Percentiles rank a stretch among this genome's conserved stretches.
These are phyloP conservation scores for Trametes punicea DNA, from an alignment of 768 basidiomycete species.

Conservation along the genomic window DNA sequence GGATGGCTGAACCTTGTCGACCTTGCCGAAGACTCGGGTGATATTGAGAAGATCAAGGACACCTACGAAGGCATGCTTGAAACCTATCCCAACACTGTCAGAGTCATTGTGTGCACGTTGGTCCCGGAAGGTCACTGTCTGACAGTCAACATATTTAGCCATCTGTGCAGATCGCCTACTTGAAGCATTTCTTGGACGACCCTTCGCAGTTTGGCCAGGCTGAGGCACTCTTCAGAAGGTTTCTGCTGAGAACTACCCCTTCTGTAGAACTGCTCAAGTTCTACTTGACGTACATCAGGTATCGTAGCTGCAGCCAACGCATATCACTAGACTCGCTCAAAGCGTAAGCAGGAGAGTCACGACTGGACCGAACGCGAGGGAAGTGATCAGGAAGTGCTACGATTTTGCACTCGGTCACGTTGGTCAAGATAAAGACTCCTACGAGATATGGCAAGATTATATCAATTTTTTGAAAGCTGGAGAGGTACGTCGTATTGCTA, in stretches of 20 bases:
- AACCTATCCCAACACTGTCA: constrained; percentile 88
- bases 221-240: constrained; percentile 86
- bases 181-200: constrained; percentile 69
- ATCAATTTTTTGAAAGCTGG: constrained; percentile 82
- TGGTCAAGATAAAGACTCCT: constrained; percentile 89
- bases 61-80: constrained; percentile 81
- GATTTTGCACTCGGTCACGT: constrained; percentile 90
- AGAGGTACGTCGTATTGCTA: constrained; percentile 48
- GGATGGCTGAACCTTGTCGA: constrained; percentile 76
- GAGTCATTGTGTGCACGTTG: constrained; percentile 25
- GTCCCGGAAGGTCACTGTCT: constrained; percentile 21
- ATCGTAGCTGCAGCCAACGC: constrained; percentile 34
- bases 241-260: constrained; percentile 71
- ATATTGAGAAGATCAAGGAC: constrained; percentile 75
- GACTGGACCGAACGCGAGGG: constrained; percentile 61
- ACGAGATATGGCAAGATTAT: constrained; percentile 92
- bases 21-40: constrained; percentile 70
- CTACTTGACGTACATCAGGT: constrained; percentile 92
- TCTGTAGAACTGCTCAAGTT: constrained; percentile 90
- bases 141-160: constrained; percentile 43
- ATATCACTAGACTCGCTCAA: constrained; percentile 11
- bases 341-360: constrained; percentile 56
- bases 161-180: constrained; percentile 80
- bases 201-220: constrained; percentile 68
- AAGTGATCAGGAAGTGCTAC: constrained; percentile 82